Percentiles rank a stretch among this genome's conserved stretches.
Conservation (phyloP, 2,329 filamentous ascomycete species). For the Penicillium griseofulvum region DNA sequence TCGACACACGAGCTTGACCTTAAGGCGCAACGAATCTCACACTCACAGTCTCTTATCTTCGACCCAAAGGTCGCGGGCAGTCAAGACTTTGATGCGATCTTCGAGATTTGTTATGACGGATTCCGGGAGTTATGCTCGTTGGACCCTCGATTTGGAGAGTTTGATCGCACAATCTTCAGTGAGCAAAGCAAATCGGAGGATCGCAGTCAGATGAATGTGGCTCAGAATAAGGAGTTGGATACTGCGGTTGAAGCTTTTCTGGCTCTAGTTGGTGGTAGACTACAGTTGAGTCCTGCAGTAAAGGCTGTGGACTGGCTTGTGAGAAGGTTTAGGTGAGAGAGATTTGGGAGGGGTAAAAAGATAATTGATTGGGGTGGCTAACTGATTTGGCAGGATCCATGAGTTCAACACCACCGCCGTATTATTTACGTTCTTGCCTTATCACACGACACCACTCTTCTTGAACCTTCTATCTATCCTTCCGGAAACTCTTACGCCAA, state of each 20-base stretch:
- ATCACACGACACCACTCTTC: constrained; percentile 83
- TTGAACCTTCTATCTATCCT: constrained; percentile 83
- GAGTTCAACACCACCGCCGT: constrained; percentile 80
- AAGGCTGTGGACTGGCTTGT: constrained; percentile 95
- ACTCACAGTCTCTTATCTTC: constrained; percentile 94
- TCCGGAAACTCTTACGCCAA: constrained; percentile 66
- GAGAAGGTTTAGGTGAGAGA: constrained; percentile 73
- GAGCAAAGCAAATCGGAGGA: constrained; percentile 90
- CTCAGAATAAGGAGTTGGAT: constrained; percentile 80
- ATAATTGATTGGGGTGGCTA: too few species aligned
- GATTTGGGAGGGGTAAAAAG: not conserved
- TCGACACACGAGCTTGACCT: constrained; percentile 89
- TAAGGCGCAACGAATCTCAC: constrained; percentile 86
- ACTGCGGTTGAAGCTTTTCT: constrained; percentile 77
- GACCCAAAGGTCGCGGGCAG: constrained; percentile 78
- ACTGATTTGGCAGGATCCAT: constrained; percentile 63
- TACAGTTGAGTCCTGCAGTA: constrained; percentile 81
- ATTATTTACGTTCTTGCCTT: constrained; percentile 85
- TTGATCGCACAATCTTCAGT: constrained; percentile 79
- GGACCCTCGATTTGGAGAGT: constrained; percentile 73
- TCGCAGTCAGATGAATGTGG: constrained; percentile 74
- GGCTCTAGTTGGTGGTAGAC: constrained; percentile 69
- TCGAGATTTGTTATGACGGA: constrained; percentile 79
- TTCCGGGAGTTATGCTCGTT: constrained; percentile 89
- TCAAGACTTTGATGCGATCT: constrained; percentile 88